A percentile compares a stretch with the other conserved stretches of the same genome.
phyloP scores from a whole-genome alignment of 495 filamentous ascomycete species.

The Thermothielavioides terrestris region DNA sequence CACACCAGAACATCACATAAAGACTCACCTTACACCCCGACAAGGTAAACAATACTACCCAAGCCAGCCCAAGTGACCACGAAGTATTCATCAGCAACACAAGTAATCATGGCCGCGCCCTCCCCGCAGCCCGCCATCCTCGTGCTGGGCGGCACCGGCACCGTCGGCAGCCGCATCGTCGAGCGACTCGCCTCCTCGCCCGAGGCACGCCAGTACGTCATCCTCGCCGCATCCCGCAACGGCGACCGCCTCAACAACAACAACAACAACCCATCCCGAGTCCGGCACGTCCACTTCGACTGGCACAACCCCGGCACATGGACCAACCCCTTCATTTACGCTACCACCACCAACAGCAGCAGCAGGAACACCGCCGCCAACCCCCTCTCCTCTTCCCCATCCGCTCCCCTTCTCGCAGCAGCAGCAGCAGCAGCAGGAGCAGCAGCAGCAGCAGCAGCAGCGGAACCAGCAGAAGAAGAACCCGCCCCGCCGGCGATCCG shows the following conservation, averaged over 20 bases:
- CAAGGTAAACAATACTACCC: background rate
- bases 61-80: no score
- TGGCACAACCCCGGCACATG: conserved; percentile 39
- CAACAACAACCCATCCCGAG: background rate
- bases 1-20: no score
- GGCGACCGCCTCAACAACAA: conserved; percentile 4
- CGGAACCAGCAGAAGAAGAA: background rate
- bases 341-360: background rate
- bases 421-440: background rate
- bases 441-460: background rate
- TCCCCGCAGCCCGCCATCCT: conserved; percentile 23
- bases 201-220: conserved; percentile 19
- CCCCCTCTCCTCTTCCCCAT: no score
- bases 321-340: conserved; percentile 20
- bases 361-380: background rate
- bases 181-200: conserved; percentile 24
- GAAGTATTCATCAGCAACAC: background rate
- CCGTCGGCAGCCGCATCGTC: conserved; percentile 36
- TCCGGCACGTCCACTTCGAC: conserved; percentile 36
- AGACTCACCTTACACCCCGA: background rate
- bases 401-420: no score
- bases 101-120: conserved; percentile 1
- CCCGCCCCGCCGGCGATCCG: background rate
- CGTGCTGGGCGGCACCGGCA: conserved; percentile 43
- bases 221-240: conserved; percentile 35